phyloP scores from a whole-genome alignment of 2,329 filamentous ascomycete species.

The Monosporascus sp. region DNA sequence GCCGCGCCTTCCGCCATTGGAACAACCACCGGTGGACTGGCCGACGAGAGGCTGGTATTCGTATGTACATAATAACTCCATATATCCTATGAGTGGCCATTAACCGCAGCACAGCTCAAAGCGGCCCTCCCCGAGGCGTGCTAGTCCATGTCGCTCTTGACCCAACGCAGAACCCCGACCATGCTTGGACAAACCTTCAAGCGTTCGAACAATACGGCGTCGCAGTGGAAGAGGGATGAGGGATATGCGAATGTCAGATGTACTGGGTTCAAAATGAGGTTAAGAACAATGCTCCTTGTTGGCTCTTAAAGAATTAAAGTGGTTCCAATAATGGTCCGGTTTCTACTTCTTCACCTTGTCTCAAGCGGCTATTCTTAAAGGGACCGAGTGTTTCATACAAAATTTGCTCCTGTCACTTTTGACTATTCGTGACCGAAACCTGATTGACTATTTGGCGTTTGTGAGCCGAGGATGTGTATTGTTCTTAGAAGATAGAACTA shows the following conservation, averaged over 20 bases:
- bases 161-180: not conserved
- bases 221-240: not conserved
- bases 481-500: too few relatives aligned
- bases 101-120: not conserved
- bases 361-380: too few relatives aligned
- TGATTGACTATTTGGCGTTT: too few relatives aligned
- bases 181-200: not conserved
- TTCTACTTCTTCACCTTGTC: too few relatives aligned
- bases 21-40: slow-evolving; percentile 2
- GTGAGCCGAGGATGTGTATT: too few relatives aligned
- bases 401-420: too few relatives aligned
- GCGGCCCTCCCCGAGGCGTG: slow-evolving; percentile 6
- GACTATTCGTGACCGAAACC: too few relatives aligned
- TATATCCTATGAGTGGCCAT: not conserved
- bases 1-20: slow-evolving; percentile 8
- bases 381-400: too few relatives aligned
- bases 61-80: not conserved
- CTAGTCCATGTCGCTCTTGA: slow-evolving; percentile 12
- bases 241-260: not conserved
- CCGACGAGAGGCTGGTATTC: not conserved
- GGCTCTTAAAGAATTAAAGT: too few relatives aligned
- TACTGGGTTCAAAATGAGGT: not conserved
- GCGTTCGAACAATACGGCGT: slow-evolving; percentile 3
- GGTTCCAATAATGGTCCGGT: too few relatives aligned
- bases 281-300: too few relatives aligned